These are phyloP conservation scores for Ogataea thermomethanolica DNA, from an alignment of 805 yeast species.

Conservation along the genomic window DNA sequence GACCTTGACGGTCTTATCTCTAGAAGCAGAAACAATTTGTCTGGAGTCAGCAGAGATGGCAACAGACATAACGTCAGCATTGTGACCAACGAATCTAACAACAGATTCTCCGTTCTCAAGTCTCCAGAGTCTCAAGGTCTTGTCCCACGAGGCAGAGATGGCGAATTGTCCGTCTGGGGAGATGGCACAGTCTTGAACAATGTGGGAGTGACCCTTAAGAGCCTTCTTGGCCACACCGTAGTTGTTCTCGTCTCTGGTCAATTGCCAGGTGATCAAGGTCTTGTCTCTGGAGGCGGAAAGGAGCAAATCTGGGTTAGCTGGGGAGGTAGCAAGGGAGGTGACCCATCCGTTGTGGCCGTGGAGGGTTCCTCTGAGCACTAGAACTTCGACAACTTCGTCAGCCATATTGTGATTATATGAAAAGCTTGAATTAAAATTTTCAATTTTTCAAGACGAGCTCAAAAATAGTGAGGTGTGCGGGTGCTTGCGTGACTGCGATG, in stretches of 20 bases:
- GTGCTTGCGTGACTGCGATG: slow-evolving; percentile 5
- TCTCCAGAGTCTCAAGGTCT: slow-evolving; percentile 98
- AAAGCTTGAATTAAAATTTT: slow-evolving; percentile 16
- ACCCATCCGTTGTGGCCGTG: slow-evolving; percentile 98
- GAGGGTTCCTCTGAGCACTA: slow-evolving; percentile 99
- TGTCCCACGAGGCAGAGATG: slow-evolving; percentile 99
- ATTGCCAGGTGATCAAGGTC: slow-evolving; percentile 97
- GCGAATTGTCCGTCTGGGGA: slow-evolving; percentile 98
- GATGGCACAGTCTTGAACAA: slow-evolving; percentile 95
- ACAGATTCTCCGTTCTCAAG: slow-evolving; percentile 89
- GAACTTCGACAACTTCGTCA: slow-evolving; percentile 75
- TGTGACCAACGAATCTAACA: slow-evolving; percentile 97
- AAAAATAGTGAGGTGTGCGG: slow-evolving; percentile 7
- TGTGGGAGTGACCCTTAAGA: slow-evolving; percentile 98
- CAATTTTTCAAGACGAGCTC: slow-evolving; percentile 13
- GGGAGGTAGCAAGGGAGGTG: slow-evolving; percentile 96
- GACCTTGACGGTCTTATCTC: slow-evolving; percentile 98
- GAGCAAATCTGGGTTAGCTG: slow-evolving; percentile 96
- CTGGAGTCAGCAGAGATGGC: slow-evolving; percentile 95
- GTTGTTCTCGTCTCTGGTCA: slow-evolving; percentile 91
- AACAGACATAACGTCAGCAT: slow-evolving; percentile 94
- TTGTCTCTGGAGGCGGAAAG: slow-evolving; percentile 99
- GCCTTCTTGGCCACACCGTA: slow-evolving; percentile 98
- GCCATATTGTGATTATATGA: slow-evolving; percentile 47
- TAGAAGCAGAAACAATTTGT: slow-evolving; percentile 97